Evolutionary conservation across 1,139 yeast species (phyloP), one percentile per base, ranked within the genome.

Genomic region (Debaryomycetaceae sp.): DNA sequence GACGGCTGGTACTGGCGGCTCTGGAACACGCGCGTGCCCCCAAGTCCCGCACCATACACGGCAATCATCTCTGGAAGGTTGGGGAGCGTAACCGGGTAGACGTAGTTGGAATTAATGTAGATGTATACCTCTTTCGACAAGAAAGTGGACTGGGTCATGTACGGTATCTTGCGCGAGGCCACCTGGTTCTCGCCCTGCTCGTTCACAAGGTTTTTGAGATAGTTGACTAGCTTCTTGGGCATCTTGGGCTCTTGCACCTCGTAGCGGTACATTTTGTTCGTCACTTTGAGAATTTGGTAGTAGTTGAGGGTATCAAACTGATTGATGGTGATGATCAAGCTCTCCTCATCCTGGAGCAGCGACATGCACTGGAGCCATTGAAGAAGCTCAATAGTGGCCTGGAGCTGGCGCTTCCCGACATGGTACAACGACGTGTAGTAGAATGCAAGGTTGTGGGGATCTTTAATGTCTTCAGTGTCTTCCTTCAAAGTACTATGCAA

Each of bases 301-400:
- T 89, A 84, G 47, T 86, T 85, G 45, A 93, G 68, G 8, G 73
- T 70, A 38, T 72, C 84, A 60, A 76, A 81, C 62, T 75, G 80
- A 49, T 67, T 77, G 47, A 80, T 72, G 43, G 85, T 85, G 57
- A 71, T 78, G 51, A 68, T 78, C 61, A 83, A 76, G 54, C 71
- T 78, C 57, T 72, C 84, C 43, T 79, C 82, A 49, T 77, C 78
- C 17, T 65, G 66, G 38, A 84, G 61, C 34, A 80, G 75, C 0
- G 96, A 81, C 65, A 90, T 80, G 42, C 93, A 86, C 61, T 93
- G 98, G 42, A 91, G 68, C 90, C 96, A 91, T 62, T 93, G 97
- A 47, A 93, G 67, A 33, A 93, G 65, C 60, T 91, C 95, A 45
- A 86, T 80, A 1, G 88, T 72, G 1, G 97, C 91, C 46, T 79